Base-by-base conservation (phyloP, 2,329 filamentous ascomycete species). In the Teratosphaeria destructans region DNA sequence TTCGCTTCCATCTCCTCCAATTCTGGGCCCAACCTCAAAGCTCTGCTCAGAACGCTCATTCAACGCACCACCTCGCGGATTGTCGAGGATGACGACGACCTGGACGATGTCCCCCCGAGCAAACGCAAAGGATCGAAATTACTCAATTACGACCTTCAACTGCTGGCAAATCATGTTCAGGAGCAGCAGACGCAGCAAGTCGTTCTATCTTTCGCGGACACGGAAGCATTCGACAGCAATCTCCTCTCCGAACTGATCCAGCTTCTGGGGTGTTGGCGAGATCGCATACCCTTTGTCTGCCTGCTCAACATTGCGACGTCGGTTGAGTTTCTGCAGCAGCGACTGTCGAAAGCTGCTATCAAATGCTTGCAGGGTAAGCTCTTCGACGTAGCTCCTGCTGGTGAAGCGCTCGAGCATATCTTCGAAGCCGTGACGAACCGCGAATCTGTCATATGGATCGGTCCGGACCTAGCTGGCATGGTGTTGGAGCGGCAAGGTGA, bases 261-360 rank as follows among this genome's bases (percentile, higher is more conserved):
- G 43, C 78, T 92, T 5, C 80, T 93, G 61, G 82, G 82, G 62
- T 82, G 81, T 49, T 94, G 89, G 88, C 81, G 83, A 8, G 83
- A 88, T 64, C 85, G 87, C 27, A 88, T 94, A 54, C 87, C 86
- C 0, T 91, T 94, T 63, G 83, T 88, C 1, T 77, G 91, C 1
- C 76, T 95, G 1, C 89, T 94, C 66, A 89, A 89, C 52, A 82
- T 95, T 59, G 89, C 89, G 32, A 94, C 90, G 0, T 92, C 89
- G 1, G 83, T 91, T 37, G 88, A 93, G 63, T 82, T 90, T 37
- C 86, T 94, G 61, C 86, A 91, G 69, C 85, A 88, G 57, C 82
- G 89, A 16, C 76, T 94, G 19, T 79, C 88, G 32, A 86, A 87
- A 68, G 82, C 82, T 14, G 85, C 86, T 1, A 83, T 87, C 62